Percentiles rank a stretch among this genome's conserved stretches.
These are phyloP conservation scores for Endocladia muricata DNA, from an alignment of 31 red algal genomes.

Conservation along the genomic window DNA sequence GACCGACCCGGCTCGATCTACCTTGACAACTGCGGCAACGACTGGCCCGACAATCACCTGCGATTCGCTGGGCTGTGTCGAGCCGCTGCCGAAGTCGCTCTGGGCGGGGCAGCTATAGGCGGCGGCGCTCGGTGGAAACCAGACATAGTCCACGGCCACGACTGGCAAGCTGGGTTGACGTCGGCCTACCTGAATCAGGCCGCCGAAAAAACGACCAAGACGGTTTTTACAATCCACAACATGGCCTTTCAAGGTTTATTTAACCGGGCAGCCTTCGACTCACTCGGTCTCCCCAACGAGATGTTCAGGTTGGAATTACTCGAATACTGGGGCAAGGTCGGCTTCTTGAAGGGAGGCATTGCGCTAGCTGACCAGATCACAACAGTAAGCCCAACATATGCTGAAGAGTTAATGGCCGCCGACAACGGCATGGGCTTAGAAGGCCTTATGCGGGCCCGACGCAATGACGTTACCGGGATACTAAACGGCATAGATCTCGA, in stretches of 20 bases:
- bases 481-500: conserved; percentile 6
- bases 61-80: too few relatives aligned
- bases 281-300: background rate
- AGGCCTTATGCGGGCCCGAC: background rate
- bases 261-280: background rate
- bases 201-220: too few relatives aligned
- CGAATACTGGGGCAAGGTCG: background rate
- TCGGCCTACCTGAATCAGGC: too few relatives aligned
- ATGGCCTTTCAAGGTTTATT: background rate
- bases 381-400: background rate
- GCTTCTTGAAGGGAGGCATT: conserved; percentile 1
- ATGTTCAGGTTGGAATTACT: background rate
- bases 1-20: too few relatives aligned
- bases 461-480: background rate
- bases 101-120: too few relatives aligned
- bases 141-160: too few relatives aligned
- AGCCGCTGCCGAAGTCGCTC: too few relatives aligned
- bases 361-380: background rate
- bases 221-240: conserved; percentile 6
- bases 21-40: too few relatives aligned
- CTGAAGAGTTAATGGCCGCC: background rate
- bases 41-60: too few relatives aligned
- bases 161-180: too few relatives aligned
- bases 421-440: background rate
- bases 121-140: too few relatives aligned